Percentiles rank a stretch among this genome's conserved stretches.
phyloP scores from a whole-genome alignment of 306 rosid genomes.

The Vigna unguiculata region DNA sequence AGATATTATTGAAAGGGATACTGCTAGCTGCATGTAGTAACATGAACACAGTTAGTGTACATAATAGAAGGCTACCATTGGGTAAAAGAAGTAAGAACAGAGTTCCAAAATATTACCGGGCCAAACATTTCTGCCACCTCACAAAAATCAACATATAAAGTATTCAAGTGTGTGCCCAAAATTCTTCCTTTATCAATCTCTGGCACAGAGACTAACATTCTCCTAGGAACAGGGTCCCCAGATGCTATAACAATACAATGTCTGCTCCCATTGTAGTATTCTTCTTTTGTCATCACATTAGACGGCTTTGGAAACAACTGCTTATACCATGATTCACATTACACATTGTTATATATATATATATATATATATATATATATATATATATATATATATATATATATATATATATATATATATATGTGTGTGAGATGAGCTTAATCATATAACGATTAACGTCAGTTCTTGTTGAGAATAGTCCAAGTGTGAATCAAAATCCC shows the following conservation, averaged over 20 bases:
- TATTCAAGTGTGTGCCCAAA: background rate
- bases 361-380: too few relatives aligned
- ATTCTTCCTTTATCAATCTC: background rate
- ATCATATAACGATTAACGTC: too few relatives aligned
- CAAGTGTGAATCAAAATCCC: too few relatives aligned
- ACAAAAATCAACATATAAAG: background rate
- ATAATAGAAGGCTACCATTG: background rate
- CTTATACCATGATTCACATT: background rate
- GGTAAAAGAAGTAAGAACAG: background rate
- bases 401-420: too few relatives aligned
- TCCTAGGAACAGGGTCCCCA: slow-evolving; percentile 9
- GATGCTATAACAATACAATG: slow-evolving; percentile 43
- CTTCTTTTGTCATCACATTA: background rate
- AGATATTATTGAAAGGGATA: slow-evolving; percentile 39
- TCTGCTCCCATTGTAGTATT: slow-evolving; percentile 25
- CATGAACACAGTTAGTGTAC: slow-evolving; percentile 1
- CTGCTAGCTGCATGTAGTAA: slow-evolving; percentile 31
- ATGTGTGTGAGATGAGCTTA: too few relatives aligned
- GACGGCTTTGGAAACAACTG: slow-evolving; percentile 42
- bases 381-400: too few relatives aligned
- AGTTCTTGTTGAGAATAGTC: too few relatives aligned
- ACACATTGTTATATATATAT: background rate
- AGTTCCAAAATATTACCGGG: slow-evolving; percentile 5
- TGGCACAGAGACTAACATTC: slow-evolving; percentile 21
- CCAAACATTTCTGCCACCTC: slow-evolving; percentile 23